Conservation (phyloP, 768 basidiomycete species). For the Coprinellus micaceus region DNA sequence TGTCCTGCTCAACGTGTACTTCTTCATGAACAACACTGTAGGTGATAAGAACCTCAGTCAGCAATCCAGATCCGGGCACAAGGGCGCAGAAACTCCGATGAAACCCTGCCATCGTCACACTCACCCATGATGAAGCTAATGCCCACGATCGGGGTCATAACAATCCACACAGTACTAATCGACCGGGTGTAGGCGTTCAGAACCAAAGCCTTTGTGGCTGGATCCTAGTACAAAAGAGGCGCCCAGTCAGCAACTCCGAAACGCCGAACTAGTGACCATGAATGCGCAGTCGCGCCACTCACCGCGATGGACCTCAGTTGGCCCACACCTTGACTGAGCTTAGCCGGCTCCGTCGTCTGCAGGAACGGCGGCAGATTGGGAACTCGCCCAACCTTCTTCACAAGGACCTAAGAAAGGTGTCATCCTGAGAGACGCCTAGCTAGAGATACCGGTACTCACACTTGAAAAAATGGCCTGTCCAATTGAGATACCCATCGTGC, state of each 20-base stretch:
- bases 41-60: not conserved
- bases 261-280: not conserved
- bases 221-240: slow-evolving; percentile 41
- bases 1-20: slow-evolving; percentile 55
- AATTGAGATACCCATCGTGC: slow-evolving; percentile 71
- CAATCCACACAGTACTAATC: slow-evolving; percentile 63
- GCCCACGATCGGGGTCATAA: slow-evolving; percentile 55
- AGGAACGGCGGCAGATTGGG: slow-evolving; percentile 21
- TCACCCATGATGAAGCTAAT: slow-evolving; percentile 49
- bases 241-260: not conserved
- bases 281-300: no score
- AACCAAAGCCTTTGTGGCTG: slow-evolving; percentile 41
- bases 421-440: not conserved
- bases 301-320: slow-evolving; percentile 44
- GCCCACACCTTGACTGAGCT: slow-evolving; percentile 44
- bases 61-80: not conserved
- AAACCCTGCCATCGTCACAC: slow-evolving; percentile 19
- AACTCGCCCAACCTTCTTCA: slow-evolving; percentile 34
- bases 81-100: not conserved
- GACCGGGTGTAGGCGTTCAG: slow-evolving; percentile 62
- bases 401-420: slow-evolving; percentile 27
- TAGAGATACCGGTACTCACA: slow-evolving; percentile 27
- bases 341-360: slow-evolving; percentile 36
- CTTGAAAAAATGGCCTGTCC: slow-evolving; percentile 70
- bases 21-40: slow-evolving; percentile 52